A percentile compares a stretch with the other conserved stretches of the same genome.
phyloP scores from a whole-genome alignment of 1,284 basidiomycete species.

The Amylostereum areolatum region DNA sequence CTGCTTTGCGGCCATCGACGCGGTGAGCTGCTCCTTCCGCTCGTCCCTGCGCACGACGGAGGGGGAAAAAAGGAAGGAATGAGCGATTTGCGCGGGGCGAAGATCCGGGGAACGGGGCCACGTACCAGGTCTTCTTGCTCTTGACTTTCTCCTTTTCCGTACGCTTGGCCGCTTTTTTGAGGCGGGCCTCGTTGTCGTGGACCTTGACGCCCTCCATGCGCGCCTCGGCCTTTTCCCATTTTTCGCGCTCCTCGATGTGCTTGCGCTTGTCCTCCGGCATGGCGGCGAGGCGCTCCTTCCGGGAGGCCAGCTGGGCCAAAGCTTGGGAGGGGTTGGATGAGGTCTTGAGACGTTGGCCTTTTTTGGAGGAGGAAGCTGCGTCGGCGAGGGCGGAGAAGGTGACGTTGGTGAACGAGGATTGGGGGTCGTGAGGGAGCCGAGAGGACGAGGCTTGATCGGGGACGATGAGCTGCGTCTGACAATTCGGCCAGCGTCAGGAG shows the following conservation, averaged over 20 bases:
- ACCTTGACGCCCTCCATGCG: conserved; percentile 84
- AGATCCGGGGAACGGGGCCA: conserved; percentile 11
- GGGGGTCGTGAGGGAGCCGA: conserved; percentile 26
- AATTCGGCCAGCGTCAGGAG: not conserved
- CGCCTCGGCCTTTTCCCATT: conserved; percentile 84
- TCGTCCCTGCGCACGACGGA: conserved; percentile 55
- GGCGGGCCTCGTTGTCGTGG: conserved; percentile 69
- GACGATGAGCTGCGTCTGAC: conserved; percentile 71
- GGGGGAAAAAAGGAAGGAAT: conserved; percentile 4
- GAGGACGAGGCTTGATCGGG: conserved; percentile 35
- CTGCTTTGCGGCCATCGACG: conserved; percentile 74
- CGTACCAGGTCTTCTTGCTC: conserved; percentile 80
- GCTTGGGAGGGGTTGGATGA: conserved; percentile 81
- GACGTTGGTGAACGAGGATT: conserved; percentile 51
- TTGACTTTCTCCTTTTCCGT: conserved; percentile 85
- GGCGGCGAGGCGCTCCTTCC: conserved; percentile 66
- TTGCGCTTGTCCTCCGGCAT: conserved; percentile 79
- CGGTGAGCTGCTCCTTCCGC: conserved; percentile 70
- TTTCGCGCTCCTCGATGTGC: conserved; percentile 68
- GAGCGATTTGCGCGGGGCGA: not conserved
- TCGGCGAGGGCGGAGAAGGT: conserved; percentile 61
- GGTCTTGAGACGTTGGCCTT: conserved; percentile 48
- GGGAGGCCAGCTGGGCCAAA: conserved; percentile 69
- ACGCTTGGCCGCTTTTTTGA: conserved; percentile 89
- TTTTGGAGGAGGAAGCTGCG: conserved; percentile 40